Evolutionary conservation across 495 filamentous ascomycete genomes (phyloP).

Genomic region (Podospora australis): DNA sequence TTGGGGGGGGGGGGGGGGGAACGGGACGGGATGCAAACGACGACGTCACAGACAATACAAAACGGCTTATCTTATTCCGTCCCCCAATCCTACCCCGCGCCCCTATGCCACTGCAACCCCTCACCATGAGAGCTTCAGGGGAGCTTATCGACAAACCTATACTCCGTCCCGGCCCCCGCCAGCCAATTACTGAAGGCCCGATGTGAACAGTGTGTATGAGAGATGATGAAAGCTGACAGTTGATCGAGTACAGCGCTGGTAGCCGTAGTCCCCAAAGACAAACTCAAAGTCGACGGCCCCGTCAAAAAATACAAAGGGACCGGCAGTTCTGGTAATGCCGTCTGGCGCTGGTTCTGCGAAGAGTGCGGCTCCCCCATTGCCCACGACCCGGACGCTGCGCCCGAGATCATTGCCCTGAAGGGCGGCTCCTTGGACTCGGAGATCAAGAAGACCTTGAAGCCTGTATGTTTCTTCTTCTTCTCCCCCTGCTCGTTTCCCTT

Average conservation of each 20-base stretch:
- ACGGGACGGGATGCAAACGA: too few relatives aligned
- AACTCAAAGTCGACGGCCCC: slow-evolving; percentile 54
- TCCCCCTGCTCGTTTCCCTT: too few relatives aligned
- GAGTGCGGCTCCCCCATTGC: slow-evolving; percentile 65
- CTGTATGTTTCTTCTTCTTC: slow-evolving; percentile 48
- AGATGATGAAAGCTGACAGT: not conserved
- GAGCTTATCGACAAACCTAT: not conserved
- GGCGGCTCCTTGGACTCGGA: slow-evolving; percentile 54
- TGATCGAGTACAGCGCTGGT: slow-evolving; percentile 48
- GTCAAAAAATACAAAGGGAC: slow-evolving; percentile 53
- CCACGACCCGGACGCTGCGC: slow-evolving; percentile 61
- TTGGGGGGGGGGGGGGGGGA: too few relatives aligned
- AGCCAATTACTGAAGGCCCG: too few relatives aligned
- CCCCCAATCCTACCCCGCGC: not conserved
- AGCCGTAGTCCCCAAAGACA: slow-evolving; percentile 57
- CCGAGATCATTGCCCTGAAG: slow-evolving; percentile 63
- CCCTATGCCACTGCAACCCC: not conserved
- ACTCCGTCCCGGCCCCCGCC: not conserved
- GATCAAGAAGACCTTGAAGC: slow-evolving; percentile 63
- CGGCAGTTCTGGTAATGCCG: slow-evolving; percentile 50
- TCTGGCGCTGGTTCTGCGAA: slow-evolving; percentile 62
- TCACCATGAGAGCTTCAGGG: not conserved
- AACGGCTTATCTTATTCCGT: too few relatives aligned
- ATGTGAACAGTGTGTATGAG: too few relatives aligned
- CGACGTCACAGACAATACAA: too few relatives aligned